These are phyloP conservation scores for Eragrostis curvula DNA, from an alignment of 176 grass and related monocot species.

Conservation along the genomic window DNA sequence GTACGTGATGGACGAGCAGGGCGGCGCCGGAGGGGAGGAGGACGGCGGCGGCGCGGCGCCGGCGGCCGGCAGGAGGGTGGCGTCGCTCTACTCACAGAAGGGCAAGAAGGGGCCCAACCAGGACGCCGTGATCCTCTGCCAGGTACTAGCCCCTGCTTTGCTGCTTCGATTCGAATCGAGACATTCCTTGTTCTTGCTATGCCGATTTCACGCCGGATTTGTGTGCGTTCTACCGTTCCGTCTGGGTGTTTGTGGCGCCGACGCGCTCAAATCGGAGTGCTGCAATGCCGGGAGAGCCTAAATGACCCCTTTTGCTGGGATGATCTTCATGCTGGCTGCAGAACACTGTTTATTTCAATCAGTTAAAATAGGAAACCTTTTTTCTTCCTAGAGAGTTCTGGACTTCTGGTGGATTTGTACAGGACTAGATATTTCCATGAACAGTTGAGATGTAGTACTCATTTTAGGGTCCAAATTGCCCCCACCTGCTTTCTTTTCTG, in stretches of 20 bases:
- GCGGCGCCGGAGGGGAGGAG: too few species aligned
- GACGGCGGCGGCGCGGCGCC: conserved; percentile 11
- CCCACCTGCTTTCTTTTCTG: not conserved
- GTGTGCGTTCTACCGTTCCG: not conserved
- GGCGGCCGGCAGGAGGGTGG: conserved; percentile 50
- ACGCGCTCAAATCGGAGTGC: not conserved
- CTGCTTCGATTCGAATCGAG: not conserved
- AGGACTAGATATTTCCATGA: conserved; percentile 37
- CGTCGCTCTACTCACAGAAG: conserved; percentile 83
- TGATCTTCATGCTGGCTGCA: not conserved
- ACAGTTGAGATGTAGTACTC: not conserved
- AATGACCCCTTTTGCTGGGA: not conserved
- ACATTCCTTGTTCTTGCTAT: not conserved
- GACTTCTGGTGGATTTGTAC: conserved; percentile 8
- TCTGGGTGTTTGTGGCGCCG: not conserved
- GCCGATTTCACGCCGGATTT: not conserved
- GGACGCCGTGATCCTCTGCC: conserved; percentile 90
- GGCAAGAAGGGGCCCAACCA: conserved; percentile 98
- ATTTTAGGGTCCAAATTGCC: conserved; percentile 11
- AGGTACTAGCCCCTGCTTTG: conserved; percentile 36
- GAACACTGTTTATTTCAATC: not conserved
- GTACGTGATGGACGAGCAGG: conserved; percentile 60
- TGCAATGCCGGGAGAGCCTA: not conserved
- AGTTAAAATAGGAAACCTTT: not conserved
- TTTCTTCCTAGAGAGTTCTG: not conserved